Evolutionary conservation across 371 early-diverging fungal species (phyloP).

Genomic region (Apophysomyces variabilis): DNA sequence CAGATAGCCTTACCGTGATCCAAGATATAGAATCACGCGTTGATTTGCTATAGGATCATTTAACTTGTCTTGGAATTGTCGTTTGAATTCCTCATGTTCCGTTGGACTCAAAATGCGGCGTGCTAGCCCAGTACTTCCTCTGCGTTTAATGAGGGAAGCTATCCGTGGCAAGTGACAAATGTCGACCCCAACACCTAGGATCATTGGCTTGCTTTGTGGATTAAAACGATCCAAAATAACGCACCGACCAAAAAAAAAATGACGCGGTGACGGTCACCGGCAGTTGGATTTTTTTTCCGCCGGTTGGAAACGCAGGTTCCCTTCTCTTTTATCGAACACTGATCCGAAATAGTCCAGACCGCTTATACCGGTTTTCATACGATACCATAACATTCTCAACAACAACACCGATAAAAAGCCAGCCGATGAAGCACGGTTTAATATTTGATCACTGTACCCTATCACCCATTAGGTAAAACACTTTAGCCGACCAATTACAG

Average conservation of each 20-base stretch:
- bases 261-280: too few species aligned
- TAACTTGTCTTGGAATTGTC: conserved; percentile 7
- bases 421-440: not conserved
- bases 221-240: not conserved
- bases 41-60: conserved; percentile 5
- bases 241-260: not conserved
- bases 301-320: not conserved
- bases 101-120: conserved; percentile 45
- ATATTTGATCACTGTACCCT: not conserved
- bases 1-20: conserved; percentile 45
- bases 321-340: not conserved
- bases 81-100: conserved; percentile 42
- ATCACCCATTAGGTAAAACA: too few species aligned
- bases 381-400: not conserved
- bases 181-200: conserved; percentile 65
- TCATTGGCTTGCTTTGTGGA: conserved; percentile 28
- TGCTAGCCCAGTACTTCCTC: conserved; percentile 39
- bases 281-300: not conserved
- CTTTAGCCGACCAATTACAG: too few species aligned
- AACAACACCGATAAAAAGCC: not conserved
- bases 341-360: not conserved
- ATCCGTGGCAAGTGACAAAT: conserved; percentile 59
- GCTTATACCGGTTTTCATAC: not conserved
- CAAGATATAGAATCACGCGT: conserved; percentile 33
- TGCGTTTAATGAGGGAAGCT: conserved; percentile 32